Evolutionary conservation across 2,329 filamentous ascomycete genomes (phyloP), one percentile per base, ranked within the genome.

Genomic region (Pestalotiopsis sp.): DNA sequence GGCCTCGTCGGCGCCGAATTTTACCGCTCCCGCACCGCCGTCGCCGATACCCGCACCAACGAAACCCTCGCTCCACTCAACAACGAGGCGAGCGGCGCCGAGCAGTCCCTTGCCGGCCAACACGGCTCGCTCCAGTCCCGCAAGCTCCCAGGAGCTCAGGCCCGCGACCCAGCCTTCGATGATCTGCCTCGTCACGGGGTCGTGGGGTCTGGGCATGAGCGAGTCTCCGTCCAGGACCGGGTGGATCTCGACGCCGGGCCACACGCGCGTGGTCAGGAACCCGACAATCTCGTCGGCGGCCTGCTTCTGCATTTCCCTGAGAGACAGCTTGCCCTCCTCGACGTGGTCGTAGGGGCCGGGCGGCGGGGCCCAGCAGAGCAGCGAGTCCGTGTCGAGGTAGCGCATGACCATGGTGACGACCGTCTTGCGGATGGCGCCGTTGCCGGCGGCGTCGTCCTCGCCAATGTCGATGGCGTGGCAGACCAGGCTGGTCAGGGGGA

Each of bases 331-430:
- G 12, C 80, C 84, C 67, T 36, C 7, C 31, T 85, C 84, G 58
- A 79, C 80, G 3, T 78, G 75, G 64, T 86, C 82, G 38, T 83
- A 79, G 56, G 89, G 81, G 45, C 84, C 81, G 1, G 86, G 83
- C 2, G 84, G 83, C 56, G 88, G 85, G 27, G 87, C 94, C 93
- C 94, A 97, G 87, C 95, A 98, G 1, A 99, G 88, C 45, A 98
- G 83, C 0, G 93, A 95, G 81, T 99, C 96, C 1, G 96, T 98
- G 75, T 94, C 91, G 31, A 99, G 87, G 80, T 98, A 98, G 61
- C 92, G 88, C 86, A 98, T 88, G 65, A 96, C 82, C 71, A 89
- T 91, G 20, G 83, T 84, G 17, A 92, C 82, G 61, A 98, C 90
- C 56, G 87, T 83, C 0, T 86, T 78, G 45, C 95, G 87, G 49